A percentile compares a stretch with the other conserved stretches of the same genome.
Evolutionary conservation across 495 filamentous ascomycete species (phyloP).

Genomic region (Chaetomium tenue): DNA sequence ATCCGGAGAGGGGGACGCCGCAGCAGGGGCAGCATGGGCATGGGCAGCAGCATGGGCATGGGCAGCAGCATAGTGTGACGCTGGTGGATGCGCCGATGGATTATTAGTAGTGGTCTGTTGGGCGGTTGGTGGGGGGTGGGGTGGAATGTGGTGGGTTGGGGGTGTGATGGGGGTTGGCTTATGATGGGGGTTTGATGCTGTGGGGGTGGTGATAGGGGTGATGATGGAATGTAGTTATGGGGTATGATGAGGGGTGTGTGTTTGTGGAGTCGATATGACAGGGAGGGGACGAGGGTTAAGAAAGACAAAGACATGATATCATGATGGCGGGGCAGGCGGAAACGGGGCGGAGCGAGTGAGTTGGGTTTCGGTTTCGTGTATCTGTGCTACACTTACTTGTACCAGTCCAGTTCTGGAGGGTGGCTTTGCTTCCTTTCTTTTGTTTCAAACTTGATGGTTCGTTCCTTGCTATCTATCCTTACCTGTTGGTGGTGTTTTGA

Average conservation of each 20-base stretch:
- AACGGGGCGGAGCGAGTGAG: conserved; percentile 10
- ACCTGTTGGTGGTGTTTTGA: too few species aligned
- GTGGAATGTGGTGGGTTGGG: not conserved
- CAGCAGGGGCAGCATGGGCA: too few species aligned
- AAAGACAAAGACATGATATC: conserved; percentile 1
- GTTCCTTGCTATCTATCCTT: not conserved
- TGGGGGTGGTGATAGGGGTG: not conserved
- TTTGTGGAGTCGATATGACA: not conserved
- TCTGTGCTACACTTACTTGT: conserved; percentile 21
- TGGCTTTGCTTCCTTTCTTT: not conserved
- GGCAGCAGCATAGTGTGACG: conserved; percentile 31
- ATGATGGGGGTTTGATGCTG: not conserved
- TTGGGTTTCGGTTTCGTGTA: conserved; percentile 8
- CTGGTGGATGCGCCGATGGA: conserved; percentile 41
- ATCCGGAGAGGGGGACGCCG: conserved; percentile 5
- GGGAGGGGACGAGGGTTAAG: not conserved
- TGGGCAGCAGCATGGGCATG: not conserved
- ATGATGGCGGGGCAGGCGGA: conserved; percentile 9
- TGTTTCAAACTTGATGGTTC: conserved; percentile 5
- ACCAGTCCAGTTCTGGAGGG: conserved; percentile 11
- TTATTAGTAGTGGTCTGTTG: conserved; percentile 31
- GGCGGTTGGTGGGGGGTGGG: not conserved
- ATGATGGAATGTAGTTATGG: too few species aligned
- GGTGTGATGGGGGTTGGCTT: too few species aligned
- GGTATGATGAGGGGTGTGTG: too few species aligned